These are phyloP conservation scores for Ceratobasidium sp. DNA, from an alignment of 1,284 basidiomycete species.

Conservation along the genomic window DNA sequence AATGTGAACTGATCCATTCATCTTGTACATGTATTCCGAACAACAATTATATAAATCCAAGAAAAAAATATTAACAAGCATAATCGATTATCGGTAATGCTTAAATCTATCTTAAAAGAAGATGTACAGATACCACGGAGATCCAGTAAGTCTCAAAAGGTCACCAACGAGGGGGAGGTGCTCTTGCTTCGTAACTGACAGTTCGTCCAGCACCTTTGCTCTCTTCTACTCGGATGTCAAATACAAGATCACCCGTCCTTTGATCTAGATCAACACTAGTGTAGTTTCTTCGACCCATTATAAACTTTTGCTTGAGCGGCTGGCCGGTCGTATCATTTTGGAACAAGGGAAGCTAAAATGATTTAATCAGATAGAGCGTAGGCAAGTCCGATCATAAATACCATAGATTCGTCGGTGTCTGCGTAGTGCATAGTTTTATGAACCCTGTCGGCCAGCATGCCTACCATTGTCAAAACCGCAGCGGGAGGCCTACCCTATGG, in stretches of 20 bases:
- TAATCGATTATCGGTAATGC: not conserved
- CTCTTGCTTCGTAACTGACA: conserved; percentile 54
- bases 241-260: conserved; percentile 72
- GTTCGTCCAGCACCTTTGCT: conserved; percentile 81
- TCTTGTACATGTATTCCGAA: not conserved
- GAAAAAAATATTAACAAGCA: conserved; percentile 1
- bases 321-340: conserved; percentile 78
- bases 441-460: conserved; percentile 77
- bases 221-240: conserved; percentile 88
- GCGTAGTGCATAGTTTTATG: conserved; percentile 82
- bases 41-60: not conserved
- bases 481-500: conserved; percentile 70
- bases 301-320: conserved; percentile 70
- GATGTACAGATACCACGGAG: conserved; percentile 10
- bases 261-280: conserved; percentile 74
- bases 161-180: conserved; percentile 47
- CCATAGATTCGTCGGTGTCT: conserved; percentile 87
- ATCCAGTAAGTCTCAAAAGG: conserved; percentile 6
- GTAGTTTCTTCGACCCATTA: conserved; percentile 92
- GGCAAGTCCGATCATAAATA: conserved; percentile 46
- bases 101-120: not conserved
- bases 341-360: conserved; percentile 76
- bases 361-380: not conserved
- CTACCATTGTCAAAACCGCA: conserved; percentile 81
- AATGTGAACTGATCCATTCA: not conserved